Conservation (phyloP, 495 filamentous ascomycete species). For the Aspergillus homomorphus region DNA sequence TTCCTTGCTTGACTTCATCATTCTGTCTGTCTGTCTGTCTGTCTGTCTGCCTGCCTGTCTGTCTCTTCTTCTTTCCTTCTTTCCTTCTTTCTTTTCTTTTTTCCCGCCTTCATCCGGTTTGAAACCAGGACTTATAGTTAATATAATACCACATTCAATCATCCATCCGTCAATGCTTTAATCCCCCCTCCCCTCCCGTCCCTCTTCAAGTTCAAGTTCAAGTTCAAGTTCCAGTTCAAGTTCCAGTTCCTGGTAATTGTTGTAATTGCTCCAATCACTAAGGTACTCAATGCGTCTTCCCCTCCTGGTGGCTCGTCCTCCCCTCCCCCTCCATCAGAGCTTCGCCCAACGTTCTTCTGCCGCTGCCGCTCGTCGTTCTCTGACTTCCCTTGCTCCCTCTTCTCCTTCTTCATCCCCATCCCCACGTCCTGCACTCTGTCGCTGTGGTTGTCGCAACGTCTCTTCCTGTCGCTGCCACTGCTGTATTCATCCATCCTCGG, state of each 20-base stretch:
- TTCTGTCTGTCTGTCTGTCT: no score
- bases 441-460: slow-evolving; percentile 26
- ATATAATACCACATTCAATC: background rate
- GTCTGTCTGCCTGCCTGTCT: no score
- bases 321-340: slow-evolving; percentile 18
- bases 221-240: no score
- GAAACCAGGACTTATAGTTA: background rate
- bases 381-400: slow-evolving; percentile 1
- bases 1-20: no score
- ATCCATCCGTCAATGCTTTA: background rate
- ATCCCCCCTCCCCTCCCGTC: background rate
- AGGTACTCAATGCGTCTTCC: background rate
- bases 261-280: background rate
- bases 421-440: slow-evolving; percentile 15
- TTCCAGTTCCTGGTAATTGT: no score
- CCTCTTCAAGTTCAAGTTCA: no score
- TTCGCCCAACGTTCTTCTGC: slow-evolving; percentile 4
- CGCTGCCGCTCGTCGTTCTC: slow-evolving; percentile 11
- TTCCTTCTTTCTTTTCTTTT: background rate
- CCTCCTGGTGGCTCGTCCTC: slow-evolving; percentile 16
- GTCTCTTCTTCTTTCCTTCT: background rate
- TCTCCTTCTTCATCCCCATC: slow-evolving; percentile 11
- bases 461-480: slow-evolving; percentile 24
- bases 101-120: background rate
- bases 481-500: slow-evolving; percentile 20